These are phyloP conservation scores for Torulaspora indica DNA, from an alignment of 805 yeast genomes.

Conservation along the genomic window DNA sequence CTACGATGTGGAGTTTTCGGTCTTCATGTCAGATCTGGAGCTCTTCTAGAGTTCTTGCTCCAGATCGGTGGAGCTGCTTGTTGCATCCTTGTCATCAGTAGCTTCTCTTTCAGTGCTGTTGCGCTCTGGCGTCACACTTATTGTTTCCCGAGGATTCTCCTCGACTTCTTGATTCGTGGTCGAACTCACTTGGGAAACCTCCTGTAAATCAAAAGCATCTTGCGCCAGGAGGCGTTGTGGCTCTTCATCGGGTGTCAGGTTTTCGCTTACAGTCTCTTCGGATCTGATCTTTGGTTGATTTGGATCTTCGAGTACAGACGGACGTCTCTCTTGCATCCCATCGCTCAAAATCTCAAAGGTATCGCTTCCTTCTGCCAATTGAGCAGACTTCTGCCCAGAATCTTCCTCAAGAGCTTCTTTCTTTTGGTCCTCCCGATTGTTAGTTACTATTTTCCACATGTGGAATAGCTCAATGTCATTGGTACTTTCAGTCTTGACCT, in stretches of 20 bases:
- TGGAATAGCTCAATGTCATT: conserved; percentile 24
- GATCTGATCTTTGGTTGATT: background rate
- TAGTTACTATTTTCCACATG: conserved; percentile 22
- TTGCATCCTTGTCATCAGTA: background rate
- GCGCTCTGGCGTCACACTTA: background rate
- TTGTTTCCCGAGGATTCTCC: background rate
- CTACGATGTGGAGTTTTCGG: background rate
- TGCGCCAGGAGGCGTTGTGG: background rate
- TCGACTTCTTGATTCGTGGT: background rate
- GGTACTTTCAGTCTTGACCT: conserved; percentile 22
- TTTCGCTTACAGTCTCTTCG: background rate
- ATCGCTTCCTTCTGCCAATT: background rate
- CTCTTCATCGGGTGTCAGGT: background rate
- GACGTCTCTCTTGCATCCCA: conserved; percentile 9
- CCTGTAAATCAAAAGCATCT: background rate
- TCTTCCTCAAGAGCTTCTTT: background rate
- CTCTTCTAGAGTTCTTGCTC: background rate
- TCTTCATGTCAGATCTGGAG: background rate
- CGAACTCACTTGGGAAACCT: background rate
- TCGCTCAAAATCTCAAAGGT: background rate
- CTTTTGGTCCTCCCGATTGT: background rate
- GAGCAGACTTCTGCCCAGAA: background rate
- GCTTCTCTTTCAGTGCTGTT: background rate
- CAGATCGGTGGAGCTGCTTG: background rate
- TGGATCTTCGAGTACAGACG: conserved; percentile 5